Evolutionary conservation across 1,139 yeast genomes (phyloP).

Genomic region (Diutina siamensis): DNA sequence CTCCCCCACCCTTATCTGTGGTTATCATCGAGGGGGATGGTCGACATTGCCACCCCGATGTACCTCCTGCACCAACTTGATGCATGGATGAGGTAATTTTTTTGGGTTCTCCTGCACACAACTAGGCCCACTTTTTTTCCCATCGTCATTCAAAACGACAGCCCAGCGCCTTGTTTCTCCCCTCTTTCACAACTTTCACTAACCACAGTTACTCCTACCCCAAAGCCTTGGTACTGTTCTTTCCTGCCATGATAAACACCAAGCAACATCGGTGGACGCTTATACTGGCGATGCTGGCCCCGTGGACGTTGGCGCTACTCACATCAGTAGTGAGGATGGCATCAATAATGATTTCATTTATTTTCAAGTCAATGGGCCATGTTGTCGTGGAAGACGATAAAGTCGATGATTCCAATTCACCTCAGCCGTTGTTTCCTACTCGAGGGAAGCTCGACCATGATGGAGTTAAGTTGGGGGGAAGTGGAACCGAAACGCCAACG

Average conservation of each 20-base stretch:
- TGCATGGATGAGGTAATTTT: not conserved
- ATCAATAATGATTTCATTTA: not conserved
- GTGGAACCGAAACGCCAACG: not conserved
- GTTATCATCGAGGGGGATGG: no score
- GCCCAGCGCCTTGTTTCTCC: not conserved
- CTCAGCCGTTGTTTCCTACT: not conserved
- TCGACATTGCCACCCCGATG: not conserved
- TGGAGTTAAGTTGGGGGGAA: not conserved
- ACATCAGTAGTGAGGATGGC: not conserved
- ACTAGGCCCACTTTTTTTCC: not conserved
- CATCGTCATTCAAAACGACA: not conserved
- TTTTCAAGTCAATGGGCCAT: not conserved
- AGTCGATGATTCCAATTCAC: not conserved
- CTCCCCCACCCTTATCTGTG: no score
- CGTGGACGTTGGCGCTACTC: not conserved
- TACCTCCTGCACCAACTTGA: not conserved
- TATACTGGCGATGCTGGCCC: not conserved
- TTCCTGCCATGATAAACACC: not conserved
- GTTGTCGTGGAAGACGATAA: not conserved
- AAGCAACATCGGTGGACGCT: not conserved
- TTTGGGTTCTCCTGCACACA: not conserved
- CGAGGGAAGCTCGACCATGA: constrained; percentile 1
- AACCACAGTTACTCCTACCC: not conserved
- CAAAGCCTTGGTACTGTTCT: no score
- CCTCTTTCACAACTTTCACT: not conserved